phyloP scores from a whole-genome alignment of 1,284 basidiomycete species.

The Dichomitus squalens region DNA sequence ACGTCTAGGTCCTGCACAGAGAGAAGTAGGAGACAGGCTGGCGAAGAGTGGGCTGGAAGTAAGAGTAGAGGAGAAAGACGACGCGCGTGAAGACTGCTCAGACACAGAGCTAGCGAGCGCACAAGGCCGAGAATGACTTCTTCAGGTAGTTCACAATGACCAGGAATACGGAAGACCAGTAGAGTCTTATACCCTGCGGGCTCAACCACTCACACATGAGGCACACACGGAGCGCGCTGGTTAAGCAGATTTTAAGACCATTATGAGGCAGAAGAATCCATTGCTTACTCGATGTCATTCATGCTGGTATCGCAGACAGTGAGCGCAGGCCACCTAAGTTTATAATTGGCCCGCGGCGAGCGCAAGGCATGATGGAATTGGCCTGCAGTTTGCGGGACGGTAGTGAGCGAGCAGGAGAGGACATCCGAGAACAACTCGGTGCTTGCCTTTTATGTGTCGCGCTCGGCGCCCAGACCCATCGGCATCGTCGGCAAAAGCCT shows the following conservation, averaged over 20 bases:
- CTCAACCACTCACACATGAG: background rate
- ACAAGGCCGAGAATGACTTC: background rate
- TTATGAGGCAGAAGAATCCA: background rate
- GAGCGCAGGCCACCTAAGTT: too few relatives aligned
- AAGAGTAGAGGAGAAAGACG: background rate
- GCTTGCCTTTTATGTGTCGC: slow-evolving; percentile 1
- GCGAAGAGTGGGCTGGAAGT: background rate
- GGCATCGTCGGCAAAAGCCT: too few relatives aligned
- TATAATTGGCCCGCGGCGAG: too few relatives aligned
- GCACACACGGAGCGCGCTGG: background rate
- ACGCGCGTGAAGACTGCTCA: background rate
- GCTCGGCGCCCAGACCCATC: background rate
- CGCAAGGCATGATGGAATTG: too few relatives aligned
- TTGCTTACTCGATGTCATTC: background rate
- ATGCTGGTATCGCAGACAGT: background rate
- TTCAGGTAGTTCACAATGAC: slow-evolving; percentile 3
- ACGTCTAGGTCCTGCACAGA: background rate
- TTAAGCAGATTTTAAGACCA: background rate
- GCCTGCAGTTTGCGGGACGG: background rate
- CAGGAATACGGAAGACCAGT: background rate
- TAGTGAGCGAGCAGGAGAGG: background rate
- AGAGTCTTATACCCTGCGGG: background rate
- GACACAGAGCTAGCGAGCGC: background rate
- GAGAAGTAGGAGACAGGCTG: background rate
- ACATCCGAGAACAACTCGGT: background rate